Base-by-base conservation (phyloP, 2,329 filamentous ascomycete genomes). In the Colletotrichum destructivum region DNA sequence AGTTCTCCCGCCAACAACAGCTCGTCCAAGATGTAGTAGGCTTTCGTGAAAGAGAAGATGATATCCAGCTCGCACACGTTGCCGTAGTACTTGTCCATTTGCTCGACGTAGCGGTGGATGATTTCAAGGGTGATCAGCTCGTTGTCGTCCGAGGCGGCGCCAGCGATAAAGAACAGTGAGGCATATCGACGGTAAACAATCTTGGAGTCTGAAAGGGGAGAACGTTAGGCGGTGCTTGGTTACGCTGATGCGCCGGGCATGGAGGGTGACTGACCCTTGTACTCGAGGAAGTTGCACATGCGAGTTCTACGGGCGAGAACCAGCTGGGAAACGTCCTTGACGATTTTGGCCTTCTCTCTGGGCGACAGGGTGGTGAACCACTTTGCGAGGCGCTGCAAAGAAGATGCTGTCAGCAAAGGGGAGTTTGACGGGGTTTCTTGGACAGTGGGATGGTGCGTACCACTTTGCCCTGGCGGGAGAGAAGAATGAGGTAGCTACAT, bases 71-170 rank as follows among this genome's bases (percentile, higher is more conserved):
- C 96, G 91, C 96, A 99, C 72, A 99, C 96, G 83, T 99, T 99
- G 83, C 96, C 96, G 83, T 98, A 99, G 87, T 99, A 99, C 84
- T 99, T 99, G 88, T 99, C 96, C 96, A 99, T 99, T 85, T 99
- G 96, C 84, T 99, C 96, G 80, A 99, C 96, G 82, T 99, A 99
- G 84, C 96, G 94, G 84, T 99, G 96, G 79, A 99, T 97, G 81
- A 99, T 95, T 84, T 99, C 96, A 81, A 99, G 94, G 31, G 94
- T 98, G 82, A 98, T 98, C 80, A 99, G 87, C 82, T 99, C 96
- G 84, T 99, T 99, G 84, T 99, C 96, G 74, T 94, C 95, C n/a
- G 95, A 95, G 65, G 95, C 92, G 86, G 95, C 98, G 78, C 96
- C 96, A 79, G 96, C 95, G 82, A 99, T 99, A 88, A 99, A 99